Conservation (phyloP, 306 rosid species). For the Vigna radiata region DNA sequence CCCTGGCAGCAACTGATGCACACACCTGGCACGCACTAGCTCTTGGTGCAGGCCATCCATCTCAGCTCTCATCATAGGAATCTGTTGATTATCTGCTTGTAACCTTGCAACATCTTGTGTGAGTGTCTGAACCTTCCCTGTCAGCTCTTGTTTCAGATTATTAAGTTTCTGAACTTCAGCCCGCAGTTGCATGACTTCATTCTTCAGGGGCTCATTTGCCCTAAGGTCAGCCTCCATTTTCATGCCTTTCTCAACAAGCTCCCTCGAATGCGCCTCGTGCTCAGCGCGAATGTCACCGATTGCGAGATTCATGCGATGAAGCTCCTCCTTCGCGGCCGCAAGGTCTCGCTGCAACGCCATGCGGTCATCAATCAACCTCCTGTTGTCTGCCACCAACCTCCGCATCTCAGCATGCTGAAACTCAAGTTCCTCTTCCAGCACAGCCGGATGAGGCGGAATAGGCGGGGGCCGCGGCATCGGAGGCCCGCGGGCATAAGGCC, state of each 20-base stretch:
- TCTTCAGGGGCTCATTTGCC: constrained; percentile 75
- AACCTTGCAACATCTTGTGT: constrained; percentile 68
- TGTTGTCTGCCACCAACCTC: constrained; percentile 68
- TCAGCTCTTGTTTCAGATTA: constrained; percentile 67
- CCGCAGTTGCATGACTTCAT: constrained; percentile 68
- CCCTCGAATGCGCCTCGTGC: constrained; percentile 75
- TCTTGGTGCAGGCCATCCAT: constrained; percentile 82
- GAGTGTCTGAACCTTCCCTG: constrained; percentile 69
- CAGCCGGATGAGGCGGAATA: constrained; percentile 71
- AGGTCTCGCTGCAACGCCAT: constrained; percentile 74
- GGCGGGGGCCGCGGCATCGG: constrained; percentile 59
- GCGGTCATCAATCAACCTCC: constrained; percentile 75
- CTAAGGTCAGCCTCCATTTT: constrained; percentile 80
- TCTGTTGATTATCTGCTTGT: constrained; percentile 76
- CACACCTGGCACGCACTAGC: constrained; percentile 81
- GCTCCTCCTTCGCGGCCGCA: constrained; percentile 75
- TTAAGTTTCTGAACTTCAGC: constrained; percentile 76
- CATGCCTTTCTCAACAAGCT: constrained; percentile 69
- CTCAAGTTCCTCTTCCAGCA: constrained; percentile 86
- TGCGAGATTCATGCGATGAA: constrained; percentile 77
- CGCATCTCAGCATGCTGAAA: constrained; percentile 69
- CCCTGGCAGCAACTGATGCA: constrained; percentile 27
- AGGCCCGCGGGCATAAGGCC: constrained; percentile 64
- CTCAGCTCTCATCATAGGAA: constrained; percentile 66
- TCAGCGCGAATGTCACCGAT: constrained; percentile 73